phyloP scores from a whole-genome alignment of 768 basidiomycete genomes.

The Suillus cothurnatus region DNA sequence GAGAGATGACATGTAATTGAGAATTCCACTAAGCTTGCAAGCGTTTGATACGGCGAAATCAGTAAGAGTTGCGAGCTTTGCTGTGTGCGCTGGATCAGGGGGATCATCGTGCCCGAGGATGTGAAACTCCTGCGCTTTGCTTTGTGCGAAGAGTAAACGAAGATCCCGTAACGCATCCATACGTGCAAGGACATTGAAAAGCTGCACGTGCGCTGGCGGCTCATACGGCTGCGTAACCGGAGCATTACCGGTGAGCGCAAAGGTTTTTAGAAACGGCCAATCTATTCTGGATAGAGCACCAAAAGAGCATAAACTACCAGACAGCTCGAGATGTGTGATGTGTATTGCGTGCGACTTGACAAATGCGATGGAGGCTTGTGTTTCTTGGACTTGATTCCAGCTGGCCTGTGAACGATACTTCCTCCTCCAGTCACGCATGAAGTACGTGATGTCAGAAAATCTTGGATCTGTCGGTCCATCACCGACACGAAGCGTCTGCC shows the following conservation, averaged over 20 bases:
- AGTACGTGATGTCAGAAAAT: slow-evolving; percentile 35
- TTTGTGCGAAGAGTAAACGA: slow-evolving; percentile 34
- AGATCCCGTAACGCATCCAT: slow-evolving; percentile 35
- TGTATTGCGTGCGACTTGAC: slow-evolving; percentile 31
- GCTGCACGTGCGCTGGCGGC: slow-evolving; percentile 20
- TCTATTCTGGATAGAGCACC: slow-evolving; percentile 30
- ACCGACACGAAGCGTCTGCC: slow-evolving; percentile 36
- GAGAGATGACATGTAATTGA: slow-evolving; percentile 32
- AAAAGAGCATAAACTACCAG: slow-evolving; percentile 31
- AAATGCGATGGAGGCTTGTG: slow-evolving; percentile 32
- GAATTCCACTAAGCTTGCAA: slow-evolving; percentile 30
- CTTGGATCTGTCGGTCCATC: slow-evolving; percentile 36
- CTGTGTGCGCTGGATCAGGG: slow-evolving; percentile 23
- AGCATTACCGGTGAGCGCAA: slow-evolving; percentile 33
- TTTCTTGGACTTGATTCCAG: slow-evolving; percentile 31
- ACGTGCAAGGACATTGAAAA: slow-evolving; percentile 32
- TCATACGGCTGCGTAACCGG: slow-evolving; percentile 19
- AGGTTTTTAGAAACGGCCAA: slow-evolving; percentile 33
- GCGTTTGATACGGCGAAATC: slow-evolving; percentile 40
- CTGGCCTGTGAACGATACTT: slow-evolving; percentile 35
- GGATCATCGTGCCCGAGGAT: slow-evolving; percentile 25
- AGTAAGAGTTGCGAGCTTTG: slow-evolving; percentile 35
- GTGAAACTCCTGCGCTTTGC: slow-evolving; percentile 27
- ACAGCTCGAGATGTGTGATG: slow-evolving; percentile 33
- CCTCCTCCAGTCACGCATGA: slow-evolving; percentile 38